phyloP scores from a whole-genome alignment of 2,329 filamentous ascomycete species.

The Colletotrichum lini region DNA sequence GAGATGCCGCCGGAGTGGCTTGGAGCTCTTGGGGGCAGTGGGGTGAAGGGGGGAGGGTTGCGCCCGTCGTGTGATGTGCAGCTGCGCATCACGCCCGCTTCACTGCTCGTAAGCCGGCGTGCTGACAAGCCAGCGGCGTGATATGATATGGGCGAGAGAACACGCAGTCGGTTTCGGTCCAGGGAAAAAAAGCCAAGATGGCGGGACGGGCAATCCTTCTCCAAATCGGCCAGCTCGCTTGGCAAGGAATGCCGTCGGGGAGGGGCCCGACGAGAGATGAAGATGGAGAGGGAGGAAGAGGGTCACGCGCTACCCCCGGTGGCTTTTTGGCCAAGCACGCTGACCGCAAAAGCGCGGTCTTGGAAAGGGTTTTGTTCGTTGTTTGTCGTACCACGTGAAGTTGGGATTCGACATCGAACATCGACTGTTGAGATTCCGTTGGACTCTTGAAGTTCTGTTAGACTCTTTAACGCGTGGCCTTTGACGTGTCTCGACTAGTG shows the following conservation, averaged over 20 bases:
- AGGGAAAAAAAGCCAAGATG: constrained; percentile 15
- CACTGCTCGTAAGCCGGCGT: background rate
- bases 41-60: background rate
- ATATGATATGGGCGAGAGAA: background rate
- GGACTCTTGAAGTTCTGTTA: too few species aligned
- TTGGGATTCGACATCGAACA: too few species aligned
- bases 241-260: background rate
- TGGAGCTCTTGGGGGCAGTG: background rate
- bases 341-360: background rate
- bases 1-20: background rate
- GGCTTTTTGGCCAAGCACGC: constrained; percentile 7
- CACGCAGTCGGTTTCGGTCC: background rate
- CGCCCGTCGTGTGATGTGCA: constrained; percentile 5
- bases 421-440: too few species aligned
- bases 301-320: constrained; percentile 12
- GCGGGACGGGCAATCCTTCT: background rate
- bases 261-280: too few species aligned
- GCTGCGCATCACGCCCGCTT: background rate
- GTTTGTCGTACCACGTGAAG: too few species aligned
- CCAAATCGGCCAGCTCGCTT: constrained; percentile 1
- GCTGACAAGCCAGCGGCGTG: constrained; percentile 4
- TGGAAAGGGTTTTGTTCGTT: too few species aligned
- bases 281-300: background rate
- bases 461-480: too few species aligned
- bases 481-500: background rate